Conservation (phyloP, 108 stramenopile genomes). For the Hondaea fermentalgiana region DNA sequence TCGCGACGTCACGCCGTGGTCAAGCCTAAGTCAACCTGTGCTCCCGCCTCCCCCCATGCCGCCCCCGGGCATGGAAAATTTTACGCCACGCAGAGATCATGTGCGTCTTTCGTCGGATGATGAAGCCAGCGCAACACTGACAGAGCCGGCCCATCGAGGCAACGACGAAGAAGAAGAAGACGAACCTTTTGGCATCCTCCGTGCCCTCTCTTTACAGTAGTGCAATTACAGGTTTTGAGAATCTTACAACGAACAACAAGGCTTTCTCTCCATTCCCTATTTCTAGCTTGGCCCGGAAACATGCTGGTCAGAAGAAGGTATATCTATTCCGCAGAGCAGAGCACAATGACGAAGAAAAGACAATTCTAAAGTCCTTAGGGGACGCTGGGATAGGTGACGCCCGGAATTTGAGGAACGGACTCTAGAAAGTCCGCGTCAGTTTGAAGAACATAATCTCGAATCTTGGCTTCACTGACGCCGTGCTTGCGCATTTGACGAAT, state of each 20-base stretch:
- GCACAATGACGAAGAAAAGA: neutral
- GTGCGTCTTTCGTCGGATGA: too few species aligned
- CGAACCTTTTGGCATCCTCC: neutral
- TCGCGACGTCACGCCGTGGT: neutral
- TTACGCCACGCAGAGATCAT: too few species aligned
- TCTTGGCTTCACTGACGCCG: neutral
- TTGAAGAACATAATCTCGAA: neutral
- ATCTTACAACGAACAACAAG: too few species aligned
- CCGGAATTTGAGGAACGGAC: neutral
- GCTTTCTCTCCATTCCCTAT: too few species aligned
- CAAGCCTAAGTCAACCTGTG: too few species aligned
- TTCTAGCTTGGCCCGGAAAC: neutral
- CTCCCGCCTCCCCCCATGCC: too few species aligned
- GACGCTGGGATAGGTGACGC: neutral
- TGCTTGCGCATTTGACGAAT: constrained; percentile 13
- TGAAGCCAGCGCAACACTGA: too few species aligned
- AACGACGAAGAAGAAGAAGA: neutral
- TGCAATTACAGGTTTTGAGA: neutral
- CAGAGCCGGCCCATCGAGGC: too few species aligned
- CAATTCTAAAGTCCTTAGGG: neutral
- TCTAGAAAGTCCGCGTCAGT: neutral
- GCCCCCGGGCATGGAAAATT: too few species aligned
- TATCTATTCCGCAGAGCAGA: neutral
- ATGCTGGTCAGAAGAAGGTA: neutral
- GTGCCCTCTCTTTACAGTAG: neutral